Evolutionary conservation across 176 grass and related monocot species (phyloP).

Genomic region (Cenchrus fungigraminus): DNA sequence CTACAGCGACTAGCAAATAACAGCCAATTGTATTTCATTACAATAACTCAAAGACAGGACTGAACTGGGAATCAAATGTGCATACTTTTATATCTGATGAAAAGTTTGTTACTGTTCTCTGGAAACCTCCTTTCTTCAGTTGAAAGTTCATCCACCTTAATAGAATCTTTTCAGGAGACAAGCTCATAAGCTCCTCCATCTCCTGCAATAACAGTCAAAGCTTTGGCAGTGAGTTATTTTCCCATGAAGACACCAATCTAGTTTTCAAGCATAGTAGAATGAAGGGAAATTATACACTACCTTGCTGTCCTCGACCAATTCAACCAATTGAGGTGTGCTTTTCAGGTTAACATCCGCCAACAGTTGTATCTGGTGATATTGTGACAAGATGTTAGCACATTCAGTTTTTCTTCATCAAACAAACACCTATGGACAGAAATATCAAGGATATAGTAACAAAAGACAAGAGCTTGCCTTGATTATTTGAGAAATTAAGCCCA

Average conservation of each 20-base stretch:
- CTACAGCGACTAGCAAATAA: not conserved
- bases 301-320: constrained; percentile 87
- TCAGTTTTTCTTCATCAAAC: constrained; percentile 14
- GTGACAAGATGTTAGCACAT: constrained; percentile 29
- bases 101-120: constrained; percentile 75
- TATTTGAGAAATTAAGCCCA: constrained; percentile 97
- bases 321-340: constrained; percentile 92
- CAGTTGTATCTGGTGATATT: constrained; percentile 87
- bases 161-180: constrained; percentile 96
- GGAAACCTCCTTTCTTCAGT: constrained; percentile 86
- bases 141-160: constrained; percentile 99
- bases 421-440: constrained; percentile 15
- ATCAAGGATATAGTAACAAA: constrained; percentile 39
- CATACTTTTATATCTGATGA: constrained; percentile 96
- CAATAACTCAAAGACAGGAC: not conserved
- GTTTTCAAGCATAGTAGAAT: constrained; percentile 24
- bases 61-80: constrained; percentile 24
- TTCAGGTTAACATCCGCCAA: constrained; percentile 92
- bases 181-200: constrained; percentile 93
- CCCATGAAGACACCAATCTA: constrained; percentile 1
- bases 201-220: constrained; percentile 58
- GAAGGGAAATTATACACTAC: constrained; percentile 41
- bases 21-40: not conserved
- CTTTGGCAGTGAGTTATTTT: constrained; percentile 16
- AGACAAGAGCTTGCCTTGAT: constrained; percentile 63